Evolutionary conservation across 176 grass and related monocot species (phyloP).

Genomic region (Dactylis glomerata): DNA sequence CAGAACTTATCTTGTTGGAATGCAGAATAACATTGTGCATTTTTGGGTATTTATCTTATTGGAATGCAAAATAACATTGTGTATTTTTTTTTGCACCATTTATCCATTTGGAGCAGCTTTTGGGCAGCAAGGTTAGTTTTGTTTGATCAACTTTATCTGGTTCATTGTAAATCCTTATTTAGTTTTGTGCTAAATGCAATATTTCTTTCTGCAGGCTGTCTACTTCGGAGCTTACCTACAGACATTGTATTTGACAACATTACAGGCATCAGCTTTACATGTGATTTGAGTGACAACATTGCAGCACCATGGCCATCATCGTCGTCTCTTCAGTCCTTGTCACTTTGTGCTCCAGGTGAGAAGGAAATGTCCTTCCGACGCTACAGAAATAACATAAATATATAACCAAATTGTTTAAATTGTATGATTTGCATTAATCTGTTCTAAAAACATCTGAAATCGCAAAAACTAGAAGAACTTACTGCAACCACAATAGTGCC

Average conservation of each 20-base stretch:
- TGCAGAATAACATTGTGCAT: constrained; percentile 44
- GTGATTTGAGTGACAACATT: constrained; percentile 97
- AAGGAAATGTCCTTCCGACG: not conserved
- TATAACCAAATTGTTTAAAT: not conserved
- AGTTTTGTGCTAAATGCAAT: constrained; percentile 17
- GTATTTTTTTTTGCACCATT: constrained; percentile 10
- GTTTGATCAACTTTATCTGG: constrained; percentile 20
- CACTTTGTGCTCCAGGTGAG: constrained; percentile 91
- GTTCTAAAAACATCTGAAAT: not conserved
- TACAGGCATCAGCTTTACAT: constrained; percentile 92
- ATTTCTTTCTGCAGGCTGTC: constrained; percentile 61
- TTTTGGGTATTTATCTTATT: constrained; percentile 11
- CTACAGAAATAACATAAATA: not conserved
- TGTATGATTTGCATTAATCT: not conserved
- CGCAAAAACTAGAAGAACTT: not conserved
- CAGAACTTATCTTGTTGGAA: constrained; percentile 17
- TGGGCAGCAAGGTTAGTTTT: constrained; percentile 84
- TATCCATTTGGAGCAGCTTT: constrained; percentile 57
- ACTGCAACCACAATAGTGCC: not conserved
- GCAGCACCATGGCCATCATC: constrained; percentile 97
- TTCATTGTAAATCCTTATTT: not conserved
- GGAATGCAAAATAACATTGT: constrained; percentile 45
- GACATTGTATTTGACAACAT: constrained; percentile 87
- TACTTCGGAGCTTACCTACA: constrained; percentile 84
- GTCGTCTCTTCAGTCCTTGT: constrained; percentile 87